phyloP scores from a whole-genome alignment of 352 stramenopile species.

The Thraustotheca clavata region DNA sequence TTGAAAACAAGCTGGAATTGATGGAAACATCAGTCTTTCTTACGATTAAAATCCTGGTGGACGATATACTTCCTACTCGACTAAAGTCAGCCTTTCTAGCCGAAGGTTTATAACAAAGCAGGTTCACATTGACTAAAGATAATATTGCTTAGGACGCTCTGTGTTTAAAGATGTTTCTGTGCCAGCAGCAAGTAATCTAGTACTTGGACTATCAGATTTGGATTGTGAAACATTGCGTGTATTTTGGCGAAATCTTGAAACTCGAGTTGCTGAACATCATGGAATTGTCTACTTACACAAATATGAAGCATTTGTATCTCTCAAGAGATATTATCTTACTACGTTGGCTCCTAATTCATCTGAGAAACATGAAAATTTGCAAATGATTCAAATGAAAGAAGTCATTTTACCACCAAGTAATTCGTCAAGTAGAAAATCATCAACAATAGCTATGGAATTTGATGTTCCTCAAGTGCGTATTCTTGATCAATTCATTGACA shows the following conservation, averaged over 20 bases:
- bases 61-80: not conserved
- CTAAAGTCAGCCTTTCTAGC: too few species aligned
- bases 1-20: not conserved
- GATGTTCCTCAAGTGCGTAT: not conserved
- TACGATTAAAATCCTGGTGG: not conserved
- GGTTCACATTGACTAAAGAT: too few species aligned
- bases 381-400: not conserved
- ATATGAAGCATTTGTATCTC: slow-evolving; percentile 3
- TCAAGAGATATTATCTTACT: not conserved
- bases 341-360: too few species aligned
- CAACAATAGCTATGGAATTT: not conserved
- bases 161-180: too few species aligned
- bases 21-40: not conserved
- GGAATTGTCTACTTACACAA: slow-evolving; percentile 4
- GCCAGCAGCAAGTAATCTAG: too few species aligned
- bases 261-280: not conserved
- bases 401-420: not conserved
- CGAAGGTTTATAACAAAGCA: too few species aligned
- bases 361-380: too few species aligned
- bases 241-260: not conserved
- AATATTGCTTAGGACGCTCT: too few species aligned
- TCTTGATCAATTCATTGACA: slow-evolving; percentile 14
- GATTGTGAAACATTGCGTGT: too few species aligned
- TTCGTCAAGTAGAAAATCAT: not conserved
- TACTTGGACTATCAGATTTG: too few species aligned